These are phyloP conservation scores for Metarhizium robertsii DNA, from an alignment of 2,329 filamentous ascomycete species.

Conservation along the genomic window DNA sequence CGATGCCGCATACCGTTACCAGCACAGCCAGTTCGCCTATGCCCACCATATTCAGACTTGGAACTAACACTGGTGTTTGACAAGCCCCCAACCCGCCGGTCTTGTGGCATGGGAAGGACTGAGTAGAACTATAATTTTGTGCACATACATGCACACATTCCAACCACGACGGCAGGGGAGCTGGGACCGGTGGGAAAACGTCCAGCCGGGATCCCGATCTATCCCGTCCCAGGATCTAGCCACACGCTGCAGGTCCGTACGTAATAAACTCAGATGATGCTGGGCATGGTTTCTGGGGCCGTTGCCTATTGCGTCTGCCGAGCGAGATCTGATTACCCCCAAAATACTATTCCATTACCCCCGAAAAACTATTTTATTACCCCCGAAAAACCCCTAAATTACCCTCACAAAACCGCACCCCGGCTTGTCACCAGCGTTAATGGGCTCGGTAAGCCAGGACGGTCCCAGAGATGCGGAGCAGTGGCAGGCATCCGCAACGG, in stretches of 20 bases:
- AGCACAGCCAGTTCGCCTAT: neutral
- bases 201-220: constrained; percentile 5
- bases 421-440: neutral
- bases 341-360: constrained; percentile 4
- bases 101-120: neutral
- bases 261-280: constrained; percentile 10
- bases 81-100: neutral
- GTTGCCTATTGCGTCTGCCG: constrained; percentile 4
- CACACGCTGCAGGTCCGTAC: constrained; percentile 8
- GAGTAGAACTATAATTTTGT: no score
- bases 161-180: constrained; percentile 1
- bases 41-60: neutral
- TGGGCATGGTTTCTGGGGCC: neutral
- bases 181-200: constrained; percentile 7
- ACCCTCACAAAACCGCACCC: constrained; percentile 1
- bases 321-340: constrained; percentile 10
- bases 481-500: neutral
- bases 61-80: neutral
- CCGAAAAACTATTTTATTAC: constrained; percentile 3
- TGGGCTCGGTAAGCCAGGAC: neutral
- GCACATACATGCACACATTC: neutral
- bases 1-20: constrained; percentile 3
- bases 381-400: constrained; percentile 7
- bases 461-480: neutral
- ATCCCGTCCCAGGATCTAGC: constrained; percentile 6